phyloP scores from a whole-genome alignment of 768 basidiomycete genomes.

The Brasilioporus rufonigricans region DNA sequence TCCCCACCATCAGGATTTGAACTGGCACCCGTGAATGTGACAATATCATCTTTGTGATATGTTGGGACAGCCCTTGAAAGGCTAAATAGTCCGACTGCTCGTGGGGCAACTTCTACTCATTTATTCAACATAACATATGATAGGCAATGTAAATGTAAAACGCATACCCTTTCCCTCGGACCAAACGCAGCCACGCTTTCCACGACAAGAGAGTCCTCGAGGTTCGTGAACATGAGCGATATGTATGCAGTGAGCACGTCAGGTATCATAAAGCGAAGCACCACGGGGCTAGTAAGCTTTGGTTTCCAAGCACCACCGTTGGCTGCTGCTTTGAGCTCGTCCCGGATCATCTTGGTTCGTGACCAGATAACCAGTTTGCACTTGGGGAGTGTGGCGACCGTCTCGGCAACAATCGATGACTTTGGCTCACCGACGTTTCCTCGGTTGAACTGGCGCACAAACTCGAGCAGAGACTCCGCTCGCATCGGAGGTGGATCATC shows the following conservation, averaged over 20 bases:
- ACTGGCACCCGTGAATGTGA: slow-evolving; percentile 51
- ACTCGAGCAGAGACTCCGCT: slow-evolving; percentile 47
- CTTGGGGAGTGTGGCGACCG: slow-evolving; percentile 2
- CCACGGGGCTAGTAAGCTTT: slow-evolving; percentile 27
- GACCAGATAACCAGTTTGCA: slow-evolving; percentile 58
- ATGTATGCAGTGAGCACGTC: slow-evolving; percentile 70
- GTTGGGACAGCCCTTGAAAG: slow-evolving; percentile 64
- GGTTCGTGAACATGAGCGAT: slow-evolving; percentile 40
- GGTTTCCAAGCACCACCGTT: slow-evolving; percentile 5
- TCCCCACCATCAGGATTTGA: slow-evolving; percentile 48
- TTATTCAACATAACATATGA: background rate
- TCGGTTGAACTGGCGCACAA: slow-evolving; percentile 58
- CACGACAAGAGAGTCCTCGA: slow-evolving; percentile 43
- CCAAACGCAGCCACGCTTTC: slow-evolving; percentile 72
- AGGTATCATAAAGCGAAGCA: slow-evolving; percentile 58
- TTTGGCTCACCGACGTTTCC: slow-evolving; percentile 15
- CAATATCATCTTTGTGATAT: slow-evolving; percentile 59
- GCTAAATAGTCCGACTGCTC: slow-evolving; percentile 66
- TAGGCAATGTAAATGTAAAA: background rate
- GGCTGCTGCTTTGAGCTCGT: slow-evolving; percentile 6
- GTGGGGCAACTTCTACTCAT: slow-evolving; percentile 58
- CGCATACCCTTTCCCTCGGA: slow-evolving; percentile 61
- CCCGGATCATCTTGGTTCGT: slow-evolving; percentile 21
- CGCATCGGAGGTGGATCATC: slow-evolving; percentile 39
- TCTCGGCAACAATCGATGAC: background rate